Conservation (phyloP, 768 basidiomycete species). For the Boletus patriciae region DNA sequence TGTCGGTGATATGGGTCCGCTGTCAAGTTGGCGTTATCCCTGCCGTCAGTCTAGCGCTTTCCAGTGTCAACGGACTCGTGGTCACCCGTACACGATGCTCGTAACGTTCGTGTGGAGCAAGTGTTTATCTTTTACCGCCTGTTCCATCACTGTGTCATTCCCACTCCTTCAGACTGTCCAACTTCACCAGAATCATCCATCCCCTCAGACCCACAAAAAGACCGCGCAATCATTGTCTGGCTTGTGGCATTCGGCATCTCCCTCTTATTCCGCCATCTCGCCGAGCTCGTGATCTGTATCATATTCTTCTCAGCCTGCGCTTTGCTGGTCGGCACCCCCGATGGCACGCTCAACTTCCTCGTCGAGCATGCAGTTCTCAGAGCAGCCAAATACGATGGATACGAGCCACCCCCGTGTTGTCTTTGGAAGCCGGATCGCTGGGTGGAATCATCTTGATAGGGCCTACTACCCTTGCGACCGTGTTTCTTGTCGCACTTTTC, state of each 20-base stretch:
- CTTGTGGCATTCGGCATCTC: conserved; percentile 10
- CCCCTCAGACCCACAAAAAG: conserved; percentile 1
- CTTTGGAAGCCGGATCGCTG: conserved; percentile 13
- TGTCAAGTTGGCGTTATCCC: too few species aligned
- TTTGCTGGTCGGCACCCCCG: conserved; percentile 5
- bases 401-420: conserved; percentile 8
- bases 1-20: too few species aligned
- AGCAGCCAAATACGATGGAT: conserved; percentile 9
- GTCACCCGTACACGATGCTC: neutral
- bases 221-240: conserved; percentile 11
- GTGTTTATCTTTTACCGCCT: conserved; percentile 17
- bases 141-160: conserved; percentile 4
- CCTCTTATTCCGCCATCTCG: conserved; percentile 10
- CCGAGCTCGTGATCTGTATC: conserved; percentile 11
- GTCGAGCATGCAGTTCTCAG: conserved; percentile 16
- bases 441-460: conserved; percentile 14
- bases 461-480: conserved; percentile 4
- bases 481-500: conserved; percentile 3
- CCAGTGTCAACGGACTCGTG: neutral
- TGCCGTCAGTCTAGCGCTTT: too few species aligned
- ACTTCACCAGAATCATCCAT: neutral
- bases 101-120: neutral
- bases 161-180: neutral
- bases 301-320: conserved; percentile 1
- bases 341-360: conserved; percentile 10